phyloP scores from a whole-genome alignment of 1,139 yeast genomes.

The Kodamaea ohmeri region DNA sequence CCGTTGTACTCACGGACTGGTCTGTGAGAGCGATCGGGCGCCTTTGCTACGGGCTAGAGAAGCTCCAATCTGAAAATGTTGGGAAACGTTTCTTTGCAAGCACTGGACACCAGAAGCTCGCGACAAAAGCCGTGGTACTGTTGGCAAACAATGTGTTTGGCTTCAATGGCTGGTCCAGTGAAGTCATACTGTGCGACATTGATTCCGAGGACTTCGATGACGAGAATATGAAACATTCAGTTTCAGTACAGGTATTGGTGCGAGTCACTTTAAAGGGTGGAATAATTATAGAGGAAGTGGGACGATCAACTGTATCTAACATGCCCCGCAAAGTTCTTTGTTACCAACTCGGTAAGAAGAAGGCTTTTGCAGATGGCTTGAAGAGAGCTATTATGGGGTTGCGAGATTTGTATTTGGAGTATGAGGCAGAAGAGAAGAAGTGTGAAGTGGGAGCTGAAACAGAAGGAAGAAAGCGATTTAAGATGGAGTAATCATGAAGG shows the following conservation, averaged over 20 bases:
- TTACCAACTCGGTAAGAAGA: slow-evolving; percentile 47
- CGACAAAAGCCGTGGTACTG: slow-evolving; percentile 33
- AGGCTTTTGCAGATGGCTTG: slow-evolving; percentile 50
- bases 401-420: slow-evolving; percentile 16
- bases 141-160: slow-evolving; percentile 69
- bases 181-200: slow-evolving; percentile 33
- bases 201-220: slow-evolving; percentile 22
- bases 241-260: slow-evolving; percentile 27
- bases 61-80: slow-evolving; percentile 21
- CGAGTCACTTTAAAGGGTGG: slow-evolving; percentile 50
- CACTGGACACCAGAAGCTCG: background rate
- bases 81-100: slow-evolving; percentile 13
- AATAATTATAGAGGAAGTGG: slow-evolving; percentile 37
- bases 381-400: slow-evolving; percentile 39
- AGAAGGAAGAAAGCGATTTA: background rate
- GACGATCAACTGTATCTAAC: slow-evolving; percentile 39
- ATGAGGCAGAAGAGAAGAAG: background rate
- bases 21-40: slow-evolving; percentile 34
- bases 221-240: slow-evolving; percentile 20
- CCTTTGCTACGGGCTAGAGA: slow-evolving; percentile 34
- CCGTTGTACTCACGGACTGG: slow-evolving; percentile 22
- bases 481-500: no score
- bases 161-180: slow-evolving; percentile 62
- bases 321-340: slow-evolving; percentile 36
- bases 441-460: background rate